phyloP scores from a whole-genome alignment of 208 protist species.

The Acanthamoeba lenticulata region DNA sequence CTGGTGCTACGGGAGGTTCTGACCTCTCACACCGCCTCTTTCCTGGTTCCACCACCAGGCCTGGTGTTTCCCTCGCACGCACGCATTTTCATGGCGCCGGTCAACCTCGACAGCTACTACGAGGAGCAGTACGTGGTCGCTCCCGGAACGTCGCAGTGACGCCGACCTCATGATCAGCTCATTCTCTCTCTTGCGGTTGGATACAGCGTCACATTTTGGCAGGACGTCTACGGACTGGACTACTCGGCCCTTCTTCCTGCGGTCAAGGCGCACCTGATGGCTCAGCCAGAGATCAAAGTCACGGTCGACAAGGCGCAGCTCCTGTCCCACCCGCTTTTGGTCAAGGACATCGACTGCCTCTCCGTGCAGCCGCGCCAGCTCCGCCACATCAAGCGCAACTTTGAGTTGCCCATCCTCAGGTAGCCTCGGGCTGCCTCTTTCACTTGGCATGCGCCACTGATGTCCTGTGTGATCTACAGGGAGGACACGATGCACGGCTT shows the following conservation, averaged over 20 bases:
- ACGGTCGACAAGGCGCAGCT: slow-evolving; percentile 86
- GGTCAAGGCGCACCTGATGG: slow-evolving; percentile 86
- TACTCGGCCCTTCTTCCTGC: slow-evolving; percentile 83
- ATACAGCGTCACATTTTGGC: slow-evolving; percentile 83
- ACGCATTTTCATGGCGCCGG: background rate
- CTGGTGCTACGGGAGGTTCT: too few relatives aligned
- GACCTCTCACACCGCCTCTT: too few relatives aligned
- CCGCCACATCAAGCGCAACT: background rate
- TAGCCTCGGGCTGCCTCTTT: background rate
- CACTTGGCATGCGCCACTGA: background rate
- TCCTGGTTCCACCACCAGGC: background rate
- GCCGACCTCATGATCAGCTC: background rate
- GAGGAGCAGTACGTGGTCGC: background rate
- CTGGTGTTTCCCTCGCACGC: background rate
- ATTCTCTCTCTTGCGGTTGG: background rate
- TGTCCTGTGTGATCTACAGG: background rate
- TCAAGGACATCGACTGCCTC: slow-evolving; percentile 28
- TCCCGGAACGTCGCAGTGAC: background rate
- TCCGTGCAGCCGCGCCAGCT: background rate
- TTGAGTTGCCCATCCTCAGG: slow-evolving; percentile 10
- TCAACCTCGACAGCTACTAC: slow-evolving; percentile 9
- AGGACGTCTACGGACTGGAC: slow-evolving; percentile 94
- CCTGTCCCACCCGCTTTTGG: background rate
- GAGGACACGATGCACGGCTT: slow-evolving; percentile 16
- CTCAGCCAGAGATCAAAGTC: slow-evolving; percentile 87